These are phyloP conservation scores for Dictyostelium purpureum DNA, from an alignment of 78 protist genomes.

Conservation along the genomic window DNA sequence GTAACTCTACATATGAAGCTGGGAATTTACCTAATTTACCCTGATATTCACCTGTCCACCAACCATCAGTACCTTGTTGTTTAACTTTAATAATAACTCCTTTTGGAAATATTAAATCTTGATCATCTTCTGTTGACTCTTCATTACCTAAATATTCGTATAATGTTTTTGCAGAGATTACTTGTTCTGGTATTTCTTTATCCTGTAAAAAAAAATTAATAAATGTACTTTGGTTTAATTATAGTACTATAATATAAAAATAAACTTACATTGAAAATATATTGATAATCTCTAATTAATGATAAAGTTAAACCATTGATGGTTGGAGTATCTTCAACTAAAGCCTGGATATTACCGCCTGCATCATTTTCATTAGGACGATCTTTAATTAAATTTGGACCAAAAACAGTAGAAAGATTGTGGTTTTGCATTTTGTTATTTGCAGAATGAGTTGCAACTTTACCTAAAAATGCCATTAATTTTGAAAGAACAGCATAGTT, in stretches of 20 bases:
- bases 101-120: slow-evolving; percentile 27
- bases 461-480: slow-evolving; percentile 25
- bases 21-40: slow-evolving; percentile 72
- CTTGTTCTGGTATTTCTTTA: slow-evolving; percentile 61
- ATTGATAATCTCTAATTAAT: slow-evolving; percentile 54
- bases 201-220: no score
- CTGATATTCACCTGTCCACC: slow-evolving; percentile 80
- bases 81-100: slow-evolving; percentile 52
- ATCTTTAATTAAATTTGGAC: slow-evolving; percentile 63
- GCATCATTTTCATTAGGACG: not conserved
- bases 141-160: slow-evolving; percentile 34
- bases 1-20: slow-evolving; percentile 59
- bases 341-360: slow-evolving; percentile 20
- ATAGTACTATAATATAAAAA: not conserved
- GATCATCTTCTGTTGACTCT: not conserved
- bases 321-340: slow-evolving; percentile 66
- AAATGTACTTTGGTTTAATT: no score
- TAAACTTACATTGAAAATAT: slow-evolving; percentile 38
- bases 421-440: slow-evolving; percentile 55
- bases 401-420: slow-evolving; percentile 55
- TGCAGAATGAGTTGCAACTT: slow-evolving; percentile 37
- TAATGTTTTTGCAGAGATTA: slow-evolving; percentile 38
- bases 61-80: slow-evolving; percentile 54
- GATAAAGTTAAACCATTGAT: slow-evolving; percentile 47
- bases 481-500: slow-evolving; percentile 18